Percentiles rank a stretch among this genome's conserved stretches.
These are phyloP conservation scores for Jaminaea rosea DNA, from an alignment of 1,284 basidiomycete species.

Conservation along the genomic window DNA sequence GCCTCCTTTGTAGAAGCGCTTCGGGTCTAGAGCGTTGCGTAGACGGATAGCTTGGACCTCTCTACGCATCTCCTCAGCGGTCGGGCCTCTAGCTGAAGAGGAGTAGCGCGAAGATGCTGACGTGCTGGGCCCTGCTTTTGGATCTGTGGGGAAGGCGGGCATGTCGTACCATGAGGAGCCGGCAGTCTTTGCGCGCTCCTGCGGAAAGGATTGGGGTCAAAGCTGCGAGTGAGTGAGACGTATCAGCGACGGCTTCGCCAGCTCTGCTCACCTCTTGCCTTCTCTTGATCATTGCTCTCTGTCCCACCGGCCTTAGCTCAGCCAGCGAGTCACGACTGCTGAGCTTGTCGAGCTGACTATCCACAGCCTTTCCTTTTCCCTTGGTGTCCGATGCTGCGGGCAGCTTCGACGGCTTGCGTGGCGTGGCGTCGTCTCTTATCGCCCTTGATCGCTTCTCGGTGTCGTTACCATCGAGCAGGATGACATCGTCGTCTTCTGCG, in stretches of 20 bases:
- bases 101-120: conserved; percentile 20
- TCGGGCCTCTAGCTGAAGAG: conserved; percentile 26
- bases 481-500: neutral
- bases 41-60: conserved; percentile 88
- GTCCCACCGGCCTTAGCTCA: neutral
- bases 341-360: neutral
- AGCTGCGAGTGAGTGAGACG: neutral
- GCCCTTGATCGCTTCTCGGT: neutral
- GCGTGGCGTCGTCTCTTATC: neutral
- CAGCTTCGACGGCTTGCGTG: neutral
- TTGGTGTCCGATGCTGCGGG: neutral
- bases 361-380: neutral
- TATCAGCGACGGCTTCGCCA: neutral
- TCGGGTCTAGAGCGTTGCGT: conserved; percentile 87
- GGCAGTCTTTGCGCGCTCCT: conserved; percentile 49
- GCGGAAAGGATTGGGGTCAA: neutral
- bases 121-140: conserved; percentile 12
- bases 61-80: conserved; percentile 59
- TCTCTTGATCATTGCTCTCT: neutral
- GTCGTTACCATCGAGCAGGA: neutral
- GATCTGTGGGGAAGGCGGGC: conserved; percentile 61
- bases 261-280: neutral
- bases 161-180: conserved; percentile 85
- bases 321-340: neutral
- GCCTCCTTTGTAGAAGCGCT: conserved; percentile 70